These are phyloP conservation scores for Cyberlindnera samutprakarnensis DNA, from an alignment of 805 yeast species.

Conservation along the genomic window DNA sequence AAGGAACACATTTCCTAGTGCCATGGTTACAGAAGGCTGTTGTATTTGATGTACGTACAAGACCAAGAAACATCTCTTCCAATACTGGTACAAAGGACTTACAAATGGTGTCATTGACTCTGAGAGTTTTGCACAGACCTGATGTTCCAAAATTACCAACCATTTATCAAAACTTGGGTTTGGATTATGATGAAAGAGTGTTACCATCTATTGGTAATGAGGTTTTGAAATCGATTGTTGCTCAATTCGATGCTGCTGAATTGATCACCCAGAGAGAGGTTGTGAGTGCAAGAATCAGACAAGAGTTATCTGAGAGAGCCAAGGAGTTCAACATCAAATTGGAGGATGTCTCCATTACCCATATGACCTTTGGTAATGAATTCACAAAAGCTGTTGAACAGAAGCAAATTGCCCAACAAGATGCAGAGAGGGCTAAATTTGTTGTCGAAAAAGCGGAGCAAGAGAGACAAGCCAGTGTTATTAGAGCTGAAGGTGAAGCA, in stretches of 20 bases:
- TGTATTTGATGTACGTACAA: conserved; percentile 88
- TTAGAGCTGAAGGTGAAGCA: conserved; percentile 99
- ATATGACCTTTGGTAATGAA: conserved; percentile 93
- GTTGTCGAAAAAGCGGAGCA: conserved; percentile 95
- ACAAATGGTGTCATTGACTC: conserved; percentile 89
- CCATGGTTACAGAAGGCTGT: conserved; percentile 97
- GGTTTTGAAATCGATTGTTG: conserved; percentile 82
- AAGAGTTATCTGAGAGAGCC: conserved; percentile 78
- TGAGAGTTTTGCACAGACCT: conserved; percentile 91
- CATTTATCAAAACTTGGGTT: conserved; percentile 86
- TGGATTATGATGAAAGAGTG: conserved; percentile 92
- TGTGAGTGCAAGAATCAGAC: conserved; percentile 82
- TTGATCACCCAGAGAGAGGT: conserved; percentile 95
- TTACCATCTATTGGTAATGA: conserved; percentile 91
- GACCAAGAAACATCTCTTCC: conserved; percentile 87
- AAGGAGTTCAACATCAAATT: conserved; percentile 81
- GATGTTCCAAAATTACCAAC: conserved; percentile 75
- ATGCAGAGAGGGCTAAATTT: conserved; percentile 93
- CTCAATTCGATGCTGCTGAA: conserved; percentile 94
- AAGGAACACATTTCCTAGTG: conserved; percentile 90
- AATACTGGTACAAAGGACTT: conserved; percentile 96
- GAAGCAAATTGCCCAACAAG: conserved; percentile 98
- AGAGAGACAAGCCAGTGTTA: conserved; percentile 89
- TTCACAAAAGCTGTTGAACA: conserved; percentile 98
- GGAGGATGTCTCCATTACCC: conserved; percentile 97